Percentiles rank a stretch among this genome's conserved stretches.
phyloP scores from a whole-genome alignment of 2,329 filamentous ascomycete species.

The Stachybotrys echinatus region DNA sequence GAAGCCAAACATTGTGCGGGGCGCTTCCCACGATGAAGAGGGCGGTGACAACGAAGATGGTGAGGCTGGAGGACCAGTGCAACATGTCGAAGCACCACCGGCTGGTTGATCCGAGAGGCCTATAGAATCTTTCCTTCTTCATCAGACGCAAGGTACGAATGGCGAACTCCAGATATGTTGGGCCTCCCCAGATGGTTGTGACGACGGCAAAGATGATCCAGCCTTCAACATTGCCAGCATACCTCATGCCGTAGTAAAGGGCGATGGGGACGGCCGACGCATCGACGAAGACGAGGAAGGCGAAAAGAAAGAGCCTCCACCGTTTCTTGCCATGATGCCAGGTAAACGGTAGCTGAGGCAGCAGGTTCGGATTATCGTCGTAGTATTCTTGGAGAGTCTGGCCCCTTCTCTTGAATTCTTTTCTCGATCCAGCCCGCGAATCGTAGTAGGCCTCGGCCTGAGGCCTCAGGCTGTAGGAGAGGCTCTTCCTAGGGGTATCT shows the following conservation, averaged over 20 bases:
- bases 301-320: constrained; percentile 40
- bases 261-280: constrained; percentile 40
- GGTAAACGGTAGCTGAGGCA: constrained; percentile 35
- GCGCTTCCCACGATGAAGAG: constrained; percentile 46
- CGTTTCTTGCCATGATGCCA: constrained; percentile 34
- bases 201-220: constrained; percentile 46
- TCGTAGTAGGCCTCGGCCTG: constrained; percentile 33
- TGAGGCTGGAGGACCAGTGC: constrained; percentile 39
- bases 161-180: constrained; percentile 49
- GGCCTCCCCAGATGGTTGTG: constrained; percentile 49
- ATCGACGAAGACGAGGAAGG: constrained; percentile 41
- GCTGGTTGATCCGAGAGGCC: constrained; percentile 39
- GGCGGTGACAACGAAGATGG: constrained; percentile 43
- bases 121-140: constrained; percentile 42
- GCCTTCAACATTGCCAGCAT: constrained; percentile 29
- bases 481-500: constrained; percentile 22
- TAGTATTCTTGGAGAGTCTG: constrained; percentile 33
- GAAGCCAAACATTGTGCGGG: constrained; percentile 42
- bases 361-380: constrained; percentile 28
- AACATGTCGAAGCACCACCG: constrained; percentile 46
- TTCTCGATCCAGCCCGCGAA: constrained; percentile 28
- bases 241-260: constrained; percentile 46
- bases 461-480: constrained; percentile 27
- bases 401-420: constrained; percentile 27
- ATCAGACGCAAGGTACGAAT: constrained; percentile 43